Evolutionary conservation across 768 basidiomycete genomes (phyloP).

Genomic region (Lepiota subincarnata): DNA sequence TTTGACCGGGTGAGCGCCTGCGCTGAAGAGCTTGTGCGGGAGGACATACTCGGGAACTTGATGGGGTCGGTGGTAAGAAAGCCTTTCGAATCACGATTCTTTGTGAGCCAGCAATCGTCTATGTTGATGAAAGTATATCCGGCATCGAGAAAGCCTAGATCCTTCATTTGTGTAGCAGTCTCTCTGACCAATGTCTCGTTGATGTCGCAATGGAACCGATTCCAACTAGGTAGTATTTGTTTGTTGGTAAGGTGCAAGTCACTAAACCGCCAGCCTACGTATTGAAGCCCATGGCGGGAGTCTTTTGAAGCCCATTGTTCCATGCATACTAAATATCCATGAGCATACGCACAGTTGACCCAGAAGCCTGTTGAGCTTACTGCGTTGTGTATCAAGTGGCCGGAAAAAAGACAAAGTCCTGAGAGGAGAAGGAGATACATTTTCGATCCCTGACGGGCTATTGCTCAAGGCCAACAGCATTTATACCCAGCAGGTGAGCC

Average conservation of each 20-base stretch:
- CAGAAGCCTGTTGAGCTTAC: background rate
- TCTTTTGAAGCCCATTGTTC: conserved; percentile 19
- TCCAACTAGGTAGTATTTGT: conserved; percentile 16
- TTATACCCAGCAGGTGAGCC: too few species aligned
- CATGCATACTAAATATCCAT: conserved; percentile 14
- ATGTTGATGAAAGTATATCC: conserved; percentile 24
- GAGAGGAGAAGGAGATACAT: too few species aligned
- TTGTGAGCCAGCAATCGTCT: conserved; percentile 24
- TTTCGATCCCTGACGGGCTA: too few species aligned
- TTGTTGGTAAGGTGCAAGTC: background rate
- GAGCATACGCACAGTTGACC: background rate
- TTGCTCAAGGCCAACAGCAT: too few species aligned
- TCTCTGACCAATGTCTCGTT: conserved; percentile 20
- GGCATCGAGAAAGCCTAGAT: conserved; percentile 20
- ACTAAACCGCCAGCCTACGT: conserved; percentile 11
- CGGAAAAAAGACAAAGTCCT: too few species aligned
- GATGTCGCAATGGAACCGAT: conserved; percentile 22
- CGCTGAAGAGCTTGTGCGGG: too few species aligned
- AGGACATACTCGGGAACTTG: conserved; percentile 19
- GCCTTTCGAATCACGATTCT: conserved; percentile 17
- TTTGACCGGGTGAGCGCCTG: background rate
- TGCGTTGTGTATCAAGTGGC: background rate
- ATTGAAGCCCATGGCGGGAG: conserved; percentile 25
- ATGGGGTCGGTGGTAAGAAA: conserved; percentile 17
- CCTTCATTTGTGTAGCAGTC: conserved; percentile 20